Evolutionary conservation across 2,329 filamentous ascomycete genomes (phyloP), one percentile per base, ranked within the genome.

Genomic region (Sporothrix brunneoviolacea): DNA sequence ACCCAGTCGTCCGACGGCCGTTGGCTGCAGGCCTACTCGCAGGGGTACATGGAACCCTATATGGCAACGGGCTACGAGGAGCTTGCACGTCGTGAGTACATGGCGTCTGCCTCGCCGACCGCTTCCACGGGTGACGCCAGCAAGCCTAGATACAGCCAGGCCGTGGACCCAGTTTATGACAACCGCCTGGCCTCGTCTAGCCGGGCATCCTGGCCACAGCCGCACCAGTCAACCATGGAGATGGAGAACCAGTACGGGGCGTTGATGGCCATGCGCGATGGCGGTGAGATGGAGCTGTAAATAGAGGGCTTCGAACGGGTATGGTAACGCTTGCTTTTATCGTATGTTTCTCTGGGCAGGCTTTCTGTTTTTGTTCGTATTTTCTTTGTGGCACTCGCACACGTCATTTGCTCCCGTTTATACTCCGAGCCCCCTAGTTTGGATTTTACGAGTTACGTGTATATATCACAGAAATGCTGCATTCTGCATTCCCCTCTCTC

Each of bases 51-150:
- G 35, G 88, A 94, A 66, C 89, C 89, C 0, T 95, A 95, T 67
- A 94, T 95, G 79, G 66, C 79, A 42, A 84, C 81, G 7, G 90
- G 90, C 13, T 95, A 95, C 63, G 85, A 88, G 60, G 73, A 80
- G 61, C 69, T 86, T 51, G 80, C 84, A 52, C 73, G 74, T 52
- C 74, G 80, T 48, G 83, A 87, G 61, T 80, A 83, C 55, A 76
- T 84, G 48, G 58, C 62, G 22, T 55, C 56, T 16, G 41, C 48
- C 12, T 38, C 48, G n/a, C 27, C 36, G 68, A 65, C 43, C 64
- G 61, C 21, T 18, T 8, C 22, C 30, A n/a, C 32, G 47, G 33
- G 47, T 13, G 24, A 40, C 19, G 50, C 51, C 15, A 48, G 52
- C 28, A 44, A 5, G 5, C 62, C 60, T 19, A 58, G 58, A 18